Evolutionary conservation across 495 filamentous ascomycete genomes (phyloP).

Genomic region (Clavariopsis aquatica): DNA sequence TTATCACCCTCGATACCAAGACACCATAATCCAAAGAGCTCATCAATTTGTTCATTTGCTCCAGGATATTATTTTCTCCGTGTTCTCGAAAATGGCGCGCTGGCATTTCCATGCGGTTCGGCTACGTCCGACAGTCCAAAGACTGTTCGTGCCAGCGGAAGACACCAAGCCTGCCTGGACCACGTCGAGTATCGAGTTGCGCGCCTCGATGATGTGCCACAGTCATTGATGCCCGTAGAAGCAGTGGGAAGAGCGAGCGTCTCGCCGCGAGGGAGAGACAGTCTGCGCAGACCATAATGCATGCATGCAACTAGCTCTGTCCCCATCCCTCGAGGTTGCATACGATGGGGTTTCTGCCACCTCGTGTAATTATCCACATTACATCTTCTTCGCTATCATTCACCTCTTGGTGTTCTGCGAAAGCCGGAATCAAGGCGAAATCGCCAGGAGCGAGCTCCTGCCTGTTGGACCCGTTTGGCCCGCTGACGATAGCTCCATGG

Average conservation of each 20-base stretch:
- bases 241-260: too few relatives aligned
- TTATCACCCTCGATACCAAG: not conserved
- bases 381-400: slow-evolving; percentile 63
- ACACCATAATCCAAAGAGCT: not conserved
- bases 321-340: slow-evolving; percentile 62
- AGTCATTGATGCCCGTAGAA: not conserved
- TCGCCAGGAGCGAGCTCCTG: slow-evolving; percentile 60
- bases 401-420: slow-evolving; percentile 66
- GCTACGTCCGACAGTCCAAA: not conserved
- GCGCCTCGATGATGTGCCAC: not conserved
- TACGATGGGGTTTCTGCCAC: slow-evolving; percentile 58
- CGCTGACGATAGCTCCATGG: slow-evolving; percentile 52
- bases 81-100: not conserved
- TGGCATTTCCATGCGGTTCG: not conserved
- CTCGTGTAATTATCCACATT: slow-evolving; percentile 61
- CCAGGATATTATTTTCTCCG: not conserved
- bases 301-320: slow-evolving; percentile 26
- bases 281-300: not conserved
- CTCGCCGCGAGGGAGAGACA: too few relatives aligned
- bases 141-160: too few relatives aligned
- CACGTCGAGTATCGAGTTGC: too few relatives aligned
- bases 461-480: slow-evolving; percentile 48
- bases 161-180: too few relatives aligned
- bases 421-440: slow-evolving; percentile 65
- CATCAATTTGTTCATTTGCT: not conserved